Evolutionary conservation across 768 basidiomycete species (phyloP), one percentile per base, ranked within the genome.

Genomic region (Boletus sp.): DNA sequence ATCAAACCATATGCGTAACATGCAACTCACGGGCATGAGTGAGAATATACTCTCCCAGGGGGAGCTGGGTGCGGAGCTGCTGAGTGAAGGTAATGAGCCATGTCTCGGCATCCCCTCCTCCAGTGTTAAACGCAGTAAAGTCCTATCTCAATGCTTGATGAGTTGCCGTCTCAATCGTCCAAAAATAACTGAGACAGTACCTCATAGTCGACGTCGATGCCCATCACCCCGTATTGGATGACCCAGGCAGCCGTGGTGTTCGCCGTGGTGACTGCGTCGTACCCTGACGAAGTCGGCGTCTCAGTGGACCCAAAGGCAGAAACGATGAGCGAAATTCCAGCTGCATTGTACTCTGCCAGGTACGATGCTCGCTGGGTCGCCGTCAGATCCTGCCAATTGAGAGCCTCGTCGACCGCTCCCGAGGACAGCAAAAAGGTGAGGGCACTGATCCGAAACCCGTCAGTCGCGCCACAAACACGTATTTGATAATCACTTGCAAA

Each of bases 321-420:
- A 5, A 84, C 84, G 54, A 85, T 76, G 28, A 86, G 65, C 42
- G 78, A 78, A 65, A 84, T 83, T 7, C 84, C 83, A 15, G 81
- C 81, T 0, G 76, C 75, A n/a, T 68, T 70, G 54, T 85, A 86
- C 55, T 80, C 74, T 1, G 77, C 63, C 55, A 82, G 72, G 61
- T 81, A 75, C 5, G 73, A 40, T 7, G 75, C 58, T 20, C 80
- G 77, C 36, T 78, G 63, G 29, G 62, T 61, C 1, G 72, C 68
- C 1, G 74, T 67, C 7, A 81, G 67, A 18, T 55, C 60, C 12
- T 73, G 65, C 81, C 80, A 81, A 61, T 76, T 74, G 45, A 66
- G 65, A 7, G 80, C 81, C 67, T 80, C 65, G 58, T 81, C 80
- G 47, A 64, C 73, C 0, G 79, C 55, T 7, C 81, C 79, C 12